Evolutionary conservation across 352 stramenopile genomes (phyloP).

Genomic region (Albugo laibachii): DNA sequence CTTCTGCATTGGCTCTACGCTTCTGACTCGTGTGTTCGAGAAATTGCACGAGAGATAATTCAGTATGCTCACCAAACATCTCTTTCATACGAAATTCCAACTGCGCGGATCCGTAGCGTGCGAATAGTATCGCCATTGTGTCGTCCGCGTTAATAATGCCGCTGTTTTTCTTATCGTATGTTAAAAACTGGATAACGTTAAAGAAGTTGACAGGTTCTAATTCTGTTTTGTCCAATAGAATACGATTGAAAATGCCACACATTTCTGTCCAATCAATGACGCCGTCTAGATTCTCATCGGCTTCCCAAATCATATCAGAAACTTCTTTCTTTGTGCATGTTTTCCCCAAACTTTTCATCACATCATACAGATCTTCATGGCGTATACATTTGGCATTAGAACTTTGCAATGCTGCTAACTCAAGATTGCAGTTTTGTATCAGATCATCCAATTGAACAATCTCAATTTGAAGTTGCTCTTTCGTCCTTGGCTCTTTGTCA

Average conservation of each 20-base stretch:
- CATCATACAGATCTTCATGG: constrained; percentile 84
- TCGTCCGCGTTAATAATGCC: constrained; percentile 91
- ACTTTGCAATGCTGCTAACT: constrained; percentile 31
- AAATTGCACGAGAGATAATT: constrained; percentile 64
- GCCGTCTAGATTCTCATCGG: constrained; percentile 93
- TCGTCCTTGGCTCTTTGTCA: constrained; percentile 53
- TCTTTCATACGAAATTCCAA: constrained; percentile 83
- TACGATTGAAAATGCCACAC: constrained; percentile 91
- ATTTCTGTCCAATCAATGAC: constrained; percentile 91
- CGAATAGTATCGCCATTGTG: constrained; percentile 96
- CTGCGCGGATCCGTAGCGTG: constrained; percentile 74
- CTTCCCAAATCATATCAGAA: constrained; percentile 96
- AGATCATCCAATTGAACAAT: constrained; percentile 33
- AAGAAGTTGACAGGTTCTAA: constrained; percentile 91
- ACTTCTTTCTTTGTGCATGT: constrained; percentile 88
- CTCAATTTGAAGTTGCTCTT: constrained; percentile 60
- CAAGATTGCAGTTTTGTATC: constrained; percentile 24
- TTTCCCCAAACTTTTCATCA: constrained; percentile 86
- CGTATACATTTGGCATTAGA: constrained; percentile 59
- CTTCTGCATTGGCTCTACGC: constrained; percentile 12
- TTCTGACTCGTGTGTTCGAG: constrained; percentile 55
- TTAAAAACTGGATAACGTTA: constrained; percentile 96
- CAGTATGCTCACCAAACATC: constrained; percentile 77
- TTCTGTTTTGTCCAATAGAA: constrained; percentile 87
- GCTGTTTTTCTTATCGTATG: constrained; percentile 91